Base-by-base conservation (phyloP, 257 asterid genomes). In the Fraxinus cuspidata region DNA sequence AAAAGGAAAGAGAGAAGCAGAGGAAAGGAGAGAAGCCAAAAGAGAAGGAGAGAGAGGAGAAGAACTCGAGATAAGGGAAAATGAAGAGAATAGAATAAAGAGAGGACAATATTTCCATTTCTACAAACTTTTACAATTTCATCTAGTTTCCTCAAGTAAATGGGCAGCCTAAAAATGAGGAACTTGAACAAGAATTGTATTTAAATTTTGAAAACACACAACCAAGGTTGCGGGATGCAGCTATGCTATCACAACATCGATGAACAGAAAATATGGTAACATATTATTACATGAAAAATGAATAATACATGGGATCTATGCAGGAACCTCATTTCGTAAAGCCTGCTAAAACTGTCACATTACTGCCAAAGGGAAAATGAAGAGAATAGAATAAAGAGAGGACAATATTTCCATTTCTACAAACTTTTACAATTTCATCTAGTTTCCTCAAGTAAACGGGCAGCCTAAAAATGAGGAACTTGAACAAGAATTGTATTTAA, bases 1-100 rank as follows among this genome's bases (percentile, higher is more conserved):
- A 51, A 11, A 78, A 78, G 53, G 53, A 71, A 4, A 77, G 27
- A 29, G 78, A 77, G 31, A 31, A 9, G 53, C 56, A 72, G 12
- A 74, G 49, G 70, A 76, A 51, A 60, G 25, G 8, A n/a, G 71
- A 63, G 19, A 34, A 31, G 37, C 11, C 23, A 9, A n/a, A 27
- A 1, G 60, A 67, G 1, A 35, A 34, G 18, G 21, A 18, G 35
- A 67, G 5, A 73, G 31, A 11, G 3, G 37, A 19, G 19, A 49
- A 76, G 18, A 38, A 31, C 4, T 58, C 8, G 74, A 79, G 12
- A 64, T 51, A n/a, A 42, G 37, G 38, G 51, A 31, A 51, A 11
- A 66, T 49, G 68, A 49, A 47, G 56, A 63, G n/a, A 70, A 40
- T 25, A n/a, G 31, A 23, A 70, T 35, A 19, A 67, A 79, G 38